These are phyloP conservation scores for Austroboletus niveus DNA, from an alignment of 1,284 basidiomycete species.

Conservation along the genomic window DNA sequence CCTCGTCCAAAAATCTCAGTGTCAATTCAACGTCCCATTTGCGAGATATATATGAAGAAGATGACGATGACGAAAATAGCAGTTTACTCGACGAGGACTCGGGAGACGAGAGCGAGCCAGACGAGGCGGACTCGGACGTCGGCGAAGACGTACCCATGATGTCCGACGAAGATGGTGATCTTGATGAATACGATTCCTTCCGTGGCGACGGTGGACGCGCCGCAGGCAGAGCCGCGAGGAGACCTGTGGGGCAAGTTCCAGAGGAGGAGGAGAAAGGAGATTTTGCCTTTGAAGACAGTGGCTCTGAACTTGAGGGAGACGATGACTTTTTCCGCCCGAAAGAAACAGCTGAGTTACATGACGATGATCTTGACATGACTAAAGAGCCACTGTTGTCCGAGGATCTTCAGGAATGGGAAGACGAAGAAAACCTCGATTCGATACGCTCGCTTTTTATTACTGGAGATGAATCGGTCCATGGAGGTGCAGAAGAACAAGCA, in stretches of 20 bases:
- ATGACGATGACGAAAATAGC: slow-evolving; percentile 10
- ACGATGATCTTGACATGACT: slow-evolving; percentile 68
- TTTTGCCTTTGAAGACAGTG: slow-evolving; percentile 76
- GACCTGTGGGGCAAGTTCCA: slow-evolving; percentile 38
- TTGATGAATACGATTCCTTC: slow-evolving; percentile 16
- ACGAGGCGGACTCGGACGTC: slow-evolving; percentile 25
- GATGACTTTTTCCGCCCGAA: slow-evolving; percentile 76
- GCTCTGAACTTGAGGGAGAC: slow-evolving; percentile 67
- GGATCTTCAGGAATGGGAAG: slow-evolving; percentile 74
- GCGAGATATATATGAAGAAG: slow-evolving; percentile 32
- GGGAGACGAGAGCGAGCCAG: slow-evolving; percentile 25
- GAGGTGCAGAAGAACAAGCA: slow-evolving; percentile 37
- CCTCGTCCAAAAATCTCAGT: slow-evolving; percentile 64
- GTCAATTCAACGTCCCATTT: slow-evolving; percentile 18
- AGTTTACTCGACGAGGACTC: slow-evolving; percentile 19
- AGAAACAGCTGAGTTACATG: slow-evolving; percentile 37
- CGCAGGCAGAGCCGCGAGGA: slow-evolving; percentile 44
- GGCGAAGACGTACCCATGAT: slow-evolving; percentile 16
- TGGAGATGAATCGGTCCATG: slow-evolving; percentile 45
- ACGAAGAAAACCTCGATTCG: slow-evolving; percentile 82
- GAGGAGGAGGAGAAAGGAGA: slow-evolving; percentile 38
- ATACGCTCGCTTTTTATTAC: slow-evolving; percentile 93
- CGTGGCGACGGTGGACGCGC: slow-evolving; percentile 45
- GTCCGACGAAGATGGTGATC: background rate
- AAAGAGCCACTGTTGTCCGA: slow-evolving; percentile 56